Conservation (phyloP, 1,139 yeast species). For the Nematodospora anomalae region DNA sequence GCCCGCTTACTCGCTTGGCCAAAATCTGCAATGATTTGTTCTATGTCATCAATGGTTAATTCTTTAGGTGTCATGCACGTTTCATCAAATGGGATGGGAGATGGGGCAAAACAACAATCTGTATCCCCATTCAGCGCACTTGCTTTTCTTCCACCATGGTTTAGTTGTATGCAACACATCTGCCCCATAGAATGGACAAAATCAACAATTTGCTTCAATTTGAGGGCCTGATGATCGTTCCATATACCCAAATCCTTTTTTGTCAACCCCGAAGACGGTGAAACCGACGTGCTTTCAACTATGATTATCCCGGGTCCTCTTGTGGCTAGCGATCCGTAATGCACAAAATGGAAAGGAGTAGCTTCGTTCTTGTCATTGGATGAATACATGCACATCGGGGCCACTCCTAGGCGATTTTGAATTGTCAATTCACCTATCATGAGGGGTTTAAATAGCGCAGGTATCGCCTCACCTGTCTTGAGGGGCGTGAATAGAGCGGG, state of each 20-base stretch:
- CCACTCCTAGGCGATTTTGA: slow-evolving; percentile 53
- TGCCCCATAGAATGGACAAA: slow-evolving; percentile 52
- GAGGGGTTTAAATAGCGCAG: slow-evolving; percentile 20
- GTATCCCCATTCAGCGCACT: slow-evolving; percentile 29
- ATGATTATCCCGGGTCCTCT: slow-evolving; percentile 58
- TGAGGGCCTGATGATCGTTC: slow-evolving; percentile 50
- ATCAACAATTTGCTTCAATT: slow-evolving; percentile 48
- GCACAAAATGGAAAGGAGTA: slow-evolving; percentile 46
- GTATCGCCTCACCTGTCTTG: too few species aligned
- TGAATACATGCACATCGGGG: slow-evolving; percentile 61
- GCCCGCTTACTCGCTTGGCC: slow-evolving; percentile 48
- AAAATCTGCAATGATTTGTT: slow-evolving; percentile 32
- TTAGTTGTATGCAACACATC: slow-evolving; percentile 52
- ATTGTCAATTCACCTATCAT: slow-evolving; percentile 20
- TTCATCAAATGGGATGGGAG: slow-evolving; percentile 34
- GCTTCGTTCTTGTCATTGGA: slow-evolving; percentile 33
- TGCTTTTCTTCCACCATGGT: slow-evolving; percentile 56
- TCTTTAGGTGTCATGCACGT: slow-evolving; percentile 28
- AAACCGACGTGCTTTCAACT: slow-evolving; percentile 51
- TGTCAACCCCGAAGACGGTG: slow-evolving; percentile 43
- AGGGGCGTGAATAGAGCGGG: too few species aligned
- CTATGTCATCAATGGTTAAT: slow-evolving; percentile 33
- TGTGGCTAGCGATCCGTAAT: slow-evolving; percentile 41
- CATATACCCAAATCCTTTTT: slow-evolving; percentile 50
- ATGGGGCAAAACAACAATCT: slow-evolving; percentile 47